Percentiles rank a stretch among this genome's conserved stretches.
These are phyloP conservation scores for Debaryomyces udenii DNA, from an alignment of 1,139 yeast species.

Conservation along the genomic window DNA sequence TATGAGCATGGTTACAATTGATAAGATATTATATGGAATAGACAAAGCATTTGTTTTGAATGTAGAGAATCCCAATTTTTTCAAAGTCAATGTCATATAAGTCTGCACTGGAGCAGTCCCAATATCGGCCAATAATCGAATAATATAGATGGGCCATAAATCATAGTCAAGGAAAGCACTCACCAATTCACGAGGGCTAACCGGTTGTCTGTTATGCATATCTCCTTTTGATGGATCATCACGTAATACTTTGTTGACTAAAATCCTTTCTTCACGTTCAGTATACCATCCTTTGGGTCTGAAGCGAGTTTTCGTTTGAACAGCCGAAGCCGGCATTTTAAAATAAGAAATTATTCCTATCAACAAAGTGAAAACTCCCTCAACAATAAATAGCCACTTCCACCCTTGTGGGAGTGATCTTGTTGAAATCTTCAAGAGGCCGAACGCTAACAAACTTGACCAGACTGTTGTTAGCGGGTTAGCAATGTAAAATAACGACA, in stretches of 20 bases:
- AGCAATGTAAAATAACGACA: slow-evolving; percentile 26
- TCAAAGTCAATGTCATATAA: slow-evolving; percentile 52
- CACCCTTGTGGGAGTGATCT: slow-evolving; percentile 22
- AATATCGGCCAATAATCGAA: slow-evolving; percentile 47
- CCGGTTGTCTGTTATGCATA: slow-evolving; percentile 36
- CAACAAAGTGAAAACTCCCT: slow-evolving; percentile 33
- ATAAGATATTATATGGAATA: slow-evolving; percentile 50
- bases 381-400: slow-evolving; percentile 42
- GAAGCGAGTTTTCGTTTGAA: slow-evolving; percentile 30
- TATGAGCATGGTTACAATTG: slow-evolving; percentile 39
- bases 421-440: slow-evolving; percentile 15
- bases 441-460: slow-evolving; percentile 23
- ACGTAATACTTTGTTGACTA: slow-evolving; percentile 32
- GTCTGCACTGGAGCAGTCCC: slow-evolving; percentile 40
- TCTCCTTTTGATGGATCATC: slow-evolving; percentile 40
- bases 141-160: slow-evolving; percentile 54
- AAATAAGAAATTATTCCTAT: slow-evolving; percentile 33
- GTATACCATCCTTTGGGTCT: slow-evolving; percentile 40
- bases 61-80: slow-evolving; percentile 54
- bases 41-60: slow-evolving; percentile 56
- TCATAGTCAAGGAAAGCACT: slow-evolving; percentile 27
- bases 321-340: slow-evolving; percentile 40
- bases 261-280: slow-evolving; percentile 37
- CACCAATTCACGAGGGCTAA: slow-evolving; percentile 23
- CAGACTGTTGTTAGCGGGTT: slow-evolving; percentile 26